Evolutionary conservation across 352 stramenopile genomes (phyloP), one percentile per base, ranked within the genome.

Genomic region (Phytopythium mirpurense): DNA sequence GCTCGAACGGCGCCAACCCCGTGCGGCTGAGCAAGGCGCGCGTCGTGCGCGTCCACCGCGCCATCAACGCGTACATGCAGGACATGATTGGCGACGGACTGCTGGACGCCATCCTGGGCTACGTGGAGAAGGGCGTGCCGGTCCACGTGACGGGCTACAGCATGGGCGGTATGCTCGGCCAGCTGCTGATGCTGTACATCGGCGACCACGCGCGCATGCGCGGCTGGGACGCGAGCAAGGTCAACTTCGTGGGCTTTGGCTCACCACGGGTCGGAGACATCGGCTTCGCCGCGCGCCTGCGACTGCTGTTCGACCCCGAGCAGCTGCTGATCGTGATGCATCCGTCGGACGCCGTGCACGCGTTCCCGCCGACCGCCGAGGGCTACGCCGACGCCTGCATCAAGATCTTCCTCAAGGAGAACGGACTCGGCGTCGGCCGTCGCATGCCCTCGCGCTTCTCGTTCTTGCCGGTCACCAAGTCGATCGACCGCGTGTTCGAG

Each of bases 241-340:
- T 94, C 59, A 90, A 78, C 56, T 86, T 90, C 47, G 82, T 94
- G 10, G 80, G 82, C 59, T 94, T 94, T 69, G 83, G 83, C 26
- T 88, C 81, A 24, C 83, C 83, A 6, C 81, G 82, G 1, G 82
- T 90, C 5, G 83, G 83, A 2, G 83, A 94, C 38, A 73, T 85
- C 31, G 81, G 81, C 34, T 90, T 94, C 65, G 83, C 83, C 2
- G 74, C 83, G 36, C 73, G 81, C 2, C 57, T 94, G 40, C 71
- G 78, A 18, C 54, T 91, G 40, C 67, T 94, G 9, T 94, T 90
- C 51, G 73, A 90, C 21, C 71, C 78, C 5, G 74, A 92, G 51
- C 83, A 94, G 44, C 53, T 92, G 14, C 50, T 94, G 15, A 89
- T 91, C 51, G 74, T 94, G 9, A 94, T 94, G 83, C 79, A 94